Conservation (phyloP, 1,284 basidiomycete genomes). For the Porphyrellus sp. region DNA sequence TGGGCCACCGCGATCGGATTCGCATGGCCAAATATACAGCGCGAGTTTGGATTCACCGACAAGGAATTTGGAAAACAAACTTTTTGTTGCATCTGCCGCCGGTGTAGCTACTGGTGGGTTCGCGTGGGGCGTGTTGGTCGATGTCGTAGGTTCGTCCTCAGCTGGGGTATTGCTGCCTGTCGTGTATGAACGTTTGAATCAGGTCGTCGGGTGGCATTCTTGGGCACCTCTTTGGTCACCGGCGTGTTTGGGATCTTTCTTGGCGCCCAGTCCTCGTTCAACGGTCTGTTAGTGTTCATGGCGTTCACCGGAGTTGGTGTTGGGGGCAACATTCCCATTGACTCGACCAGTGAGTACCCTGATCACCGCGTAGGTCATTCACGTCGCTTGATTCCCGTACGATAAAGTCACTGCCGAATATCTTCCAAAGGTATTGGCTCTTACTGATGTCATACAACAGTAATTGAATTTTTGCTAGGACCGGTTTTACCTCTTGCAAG, state of each 20-base stretch:
- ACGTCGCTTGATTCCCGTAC: background rate
- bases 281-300: constrained; percentile 9
- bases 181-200: background rate
- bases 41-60: constrained; percentile 19
- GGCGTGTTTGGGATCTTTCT: constrained; percentile 17
- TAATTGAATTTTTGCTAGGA: constrained; percentile 6
- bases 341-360: constrained; percentile 14
- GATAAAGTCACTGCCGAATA: constrained; percentile 17
- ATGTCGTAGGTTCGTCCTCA: constrained; percentile 16
- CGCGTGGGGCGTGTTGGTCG: constrained; percentile 17
- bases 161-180: too few relatives aligned
- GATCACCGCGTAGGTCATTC: background rate
- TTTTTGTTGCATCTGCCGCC: background rate
- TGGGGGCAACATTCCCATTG: constrained; percentile 20
- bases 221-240: constrained; percentile 13
- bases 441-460: background rate
- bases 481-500: constrained; percentile 21
- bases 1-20: constrained; percentile 11
- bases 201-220: constrained; percentile 20
- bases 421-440: constrained; percentile 11
- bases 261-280: constrained; percentile 14
- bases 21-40: constrained; percentile 7
- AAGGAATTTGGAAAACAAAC: constrained; percentile 15
- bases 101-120: constrained; percentile 12
- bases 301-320: constrained; percentile 18